These are phyloP conservation scores for Gossypium trilobum DNA, from an alignment of 441 rosid species.

Conservation along the genomic window DNA sequence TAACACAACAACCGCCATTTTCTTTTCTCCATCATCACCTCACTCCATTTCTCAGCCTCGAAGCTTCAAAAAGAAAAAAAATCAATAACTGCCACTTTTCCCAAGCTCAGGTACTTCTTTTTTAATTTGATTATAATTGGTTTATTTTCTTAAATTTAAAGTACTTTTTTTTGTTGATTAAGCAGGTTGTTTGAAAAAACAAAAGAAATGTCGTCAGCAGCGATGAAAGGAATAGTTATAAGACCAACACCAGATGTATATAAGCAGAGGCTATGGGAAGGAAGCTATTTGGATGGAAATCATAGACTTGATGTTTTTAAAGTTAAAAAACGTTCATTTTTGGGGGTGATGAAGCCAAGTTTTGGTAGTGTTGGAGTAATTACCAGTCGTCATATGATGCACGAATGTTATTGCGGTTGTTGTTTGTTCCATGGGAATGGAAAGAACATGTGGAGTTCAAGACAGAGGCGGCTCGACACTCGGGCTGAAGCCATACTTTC, in stretches of 20 bases:
- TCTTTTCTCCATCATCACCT: conserved; percentile 11
- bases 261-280: conserved; percentile 22
- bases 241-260: conserved; percentile 29
- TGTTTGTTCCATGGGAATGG: neutral
- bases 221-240: conserved; percentile 34
- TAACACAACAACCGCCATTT: conserved; percentile 30
- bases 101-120: neutral
- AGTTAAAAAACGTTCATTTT: conserved; percentile 9
- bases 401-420: neutral
- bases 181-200: neutral
- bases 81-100: neutral
- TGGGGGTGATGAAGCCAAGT: neutral
- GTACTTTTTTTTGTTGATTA: neutral
- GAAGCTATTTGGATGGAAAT: conserved; percentile 22
- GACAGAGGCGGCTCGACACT: neutral
- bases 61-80: neutral
- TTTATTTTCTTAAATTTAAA: neutral
- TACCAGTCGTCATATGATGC: neutral
- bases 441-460: neutral
- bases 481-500: conserved; percentile 12
- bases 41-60: neutral
- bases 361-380: neutral
- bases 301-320: conserved; percentile 14
- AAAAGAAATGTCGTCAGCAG: conserved; percentile 23
- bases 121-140: neutral